Conservation (phyloP, 192 early-diverging fungal genomes). For the Coemansia sp. region DNA sequence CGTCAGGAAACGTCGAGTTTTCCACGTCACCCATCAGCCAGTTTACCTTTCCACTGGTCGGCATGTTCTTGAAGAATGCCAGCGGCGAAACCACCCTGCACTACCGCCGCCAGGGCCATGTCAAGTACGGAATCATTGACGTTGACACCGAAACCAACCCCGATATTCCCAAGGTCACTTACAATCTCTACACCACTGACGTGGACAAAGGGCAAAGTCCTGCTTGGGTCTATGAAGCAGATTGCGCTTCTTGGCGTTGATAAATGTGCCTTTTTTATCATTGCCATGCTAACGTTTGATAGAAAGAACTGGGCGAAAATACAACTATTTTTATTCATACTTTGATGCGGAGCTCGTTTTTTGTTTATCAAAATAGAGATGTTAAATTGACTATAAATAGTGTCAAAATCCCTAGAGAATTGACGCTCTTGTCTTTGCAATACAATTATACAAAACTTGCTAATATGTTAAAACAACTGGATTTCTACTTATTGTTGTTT, state of each 20-base stretch:
- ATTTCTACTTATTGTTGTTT: too few relatives aligned
- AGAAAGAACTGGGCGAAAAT: too few relatives aligned
- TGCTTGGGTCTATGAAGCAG: slow-evolving; percentile 44
- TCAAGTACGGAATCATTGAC: slow-evolving; percentile 55
- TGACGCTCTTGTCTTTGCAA: too few relatives aligned
- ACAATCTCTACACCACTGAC: slow-evolving; percentile 52
- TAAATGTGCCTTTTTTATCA: background rate
- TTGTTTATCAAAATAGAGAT: too few relatives aligned
- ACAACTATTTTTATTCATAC: too few relatives aligned
- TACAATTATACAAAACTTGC: too few relatives aligned
- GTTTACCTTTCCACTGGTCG: slow-evolving; percentile 52
- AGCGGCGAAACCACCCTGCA: slow-evolving; percentile 46
- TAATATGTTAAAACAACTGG: too few relatives aligned
- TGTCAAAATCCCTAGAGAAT: too few relatives aligned
- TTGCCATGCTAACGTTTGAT: too few relatives aligned
- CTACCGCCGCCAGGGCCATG: slow-evolving; percentile 46
- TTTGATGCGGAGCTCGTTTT: too few relatives aligned
- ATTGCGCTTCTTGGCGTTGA: slow-evolving; percentile 39
- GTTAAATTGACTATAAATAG: too few relatives aligned
- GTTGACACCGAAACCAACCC: slow-evolving; percentile 47
- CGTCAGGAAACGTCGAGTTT: slow-evolving; percentile 53
- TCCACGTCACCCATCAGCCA: slow-evolving; percentile 54
- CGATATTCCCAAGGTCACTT: slow-evolving; percentile 34
- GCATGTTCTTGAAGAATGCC: slow-evolving; percentile 26
- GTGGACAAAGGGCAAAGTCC: slow-evolving; percentile 25